A percentile compares a stretch with the other conserved stretches of the same genome.
These are phyloP conservation scores for Escallonia rubra DNA, from an alignment of 129 eudicot genomes.

Conservation along the genomic window DNA sequence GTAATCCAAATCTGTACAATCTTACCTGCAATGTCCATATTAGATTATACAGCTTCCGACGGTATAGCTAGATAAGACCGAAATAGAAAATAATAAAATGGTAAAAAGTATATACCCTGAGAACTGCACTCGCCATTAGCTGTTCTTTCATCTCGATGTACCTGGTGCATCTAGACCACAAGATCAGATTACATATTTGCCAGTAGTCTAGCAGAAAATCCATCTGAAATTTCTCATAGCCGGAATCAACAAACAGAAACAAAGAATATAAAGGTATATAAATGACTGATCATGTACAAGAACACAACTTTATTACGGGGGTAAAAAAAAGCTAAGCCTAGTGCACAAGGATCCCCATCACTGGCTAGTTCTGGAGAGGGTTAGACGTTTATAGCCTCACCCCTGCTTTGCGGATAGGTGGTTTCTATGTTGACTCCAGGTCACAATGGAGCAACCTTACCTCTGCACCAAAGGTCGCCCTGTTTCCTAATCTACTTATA, in stretches of 20 bases:
- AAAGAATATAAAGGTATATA: not conserved
- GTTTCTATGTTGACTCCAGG: too few relatives aligned
- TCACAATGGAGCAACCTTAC: too few relatives aligned
- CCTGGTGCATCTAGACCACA: constrained; percentile 41
- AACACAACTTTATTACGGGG: not conserved
- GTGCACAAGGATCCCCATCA: too few relatives aligned
- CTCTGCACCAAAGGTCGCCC: too few relatives aligned
- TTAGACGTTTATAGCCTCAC: too few relatives aligned
- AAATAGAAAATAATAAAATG: not conserved
- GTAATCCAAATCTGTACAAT: not conserved
- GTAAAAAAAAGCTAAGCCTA: too few relatives aligned
- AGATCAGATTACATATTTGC: constrained; percentile 17
- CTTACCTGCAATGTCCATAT: not conserved
- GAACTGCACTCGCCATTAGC: constrained; percentile 35
- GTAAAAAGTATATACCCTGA: constrained; percentile 33
- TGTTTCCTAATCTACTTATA: too few relatives aligned
- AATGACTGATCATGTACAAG: not conserved
- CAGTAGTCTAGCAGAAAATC: constrained; percentile 15
- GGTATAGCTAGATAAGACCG: not conserved
- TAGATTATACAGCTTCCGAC: not conserved
- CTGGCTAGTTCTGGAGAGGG: too few relatives aligned
- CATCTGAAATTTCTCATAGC: not conserved
- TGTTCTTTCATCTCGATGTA: constrained; percentile 25
- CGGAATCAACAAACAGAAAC: constrained; percentile 7
- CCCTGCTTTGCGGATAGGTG: too few relatives aligned